phyloP scores from a whole-genome alignment of 768 basidiomycete genomes.

The Suillus spraguei region DNA sequence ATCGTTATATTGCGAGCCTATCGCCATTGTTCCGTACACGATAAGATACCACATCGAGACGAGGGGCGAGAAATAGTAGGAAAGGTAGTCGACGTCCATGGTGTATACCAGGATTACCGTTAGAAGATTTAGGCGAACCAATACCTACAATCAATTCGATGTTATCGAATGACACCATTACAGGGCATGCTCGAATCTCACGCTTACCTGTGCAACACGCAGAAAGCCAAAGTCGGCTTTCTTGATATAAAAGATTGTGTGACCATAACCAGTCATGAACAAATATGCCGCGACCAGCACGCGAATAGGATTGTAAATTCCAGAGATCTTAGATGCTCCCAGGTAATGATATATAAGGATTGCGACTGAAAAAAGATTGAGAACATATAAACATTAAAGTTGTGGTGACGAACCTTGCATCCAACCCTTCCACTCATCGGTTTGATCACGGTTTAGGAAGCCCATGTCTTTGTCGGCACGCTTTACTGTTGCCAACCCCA shows the following conservation, averaged over 20 bases:
- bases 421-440: conserved; percentile 98
- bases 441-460: conserved; percentile 89
- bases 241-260: conserved; percentile 85
- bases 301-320: conserved; percentile 92
- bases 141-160: conserved; percentile 44
- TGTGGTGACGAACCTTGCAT: conserved; percentile 76
- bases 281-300: conserved; percentile 87
- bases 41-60: conserved; percentile 91
- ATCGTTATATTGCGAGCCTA: conserved; percentile 76
- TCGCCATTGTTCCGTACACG: conserved; percentile 77
- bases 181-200: neutral
- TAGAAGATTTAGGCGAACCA: conserved; percentile 83
- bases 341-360: conserved; percentile 94
- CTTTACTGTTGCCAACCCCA: conserved; percentile 68
- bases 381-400: neutral
- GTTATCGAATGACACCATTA: conserved; percentile 11
- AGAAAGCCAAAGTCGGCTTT: conserved; percentile 85
- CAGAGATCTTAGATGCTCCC: conserved; percentile 86
- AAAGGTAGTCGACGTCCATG: conserved; percentile 92
- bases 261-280: conserved; percentile 94
- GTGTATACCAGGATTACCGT: conserved; percentile 83
- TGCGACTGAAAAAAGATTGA: conserved; percentile 52
- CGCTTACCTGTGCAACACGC: conserved; percentile 71
- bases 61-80: conserved; percentile 89
- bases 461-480: conserved; percentile 82